Evolutionary conservation across 768 basidiomycete species (phyloP), one percentile per base, ranked within the genome.

Genomic region (Amanita thiersii): DNA sequence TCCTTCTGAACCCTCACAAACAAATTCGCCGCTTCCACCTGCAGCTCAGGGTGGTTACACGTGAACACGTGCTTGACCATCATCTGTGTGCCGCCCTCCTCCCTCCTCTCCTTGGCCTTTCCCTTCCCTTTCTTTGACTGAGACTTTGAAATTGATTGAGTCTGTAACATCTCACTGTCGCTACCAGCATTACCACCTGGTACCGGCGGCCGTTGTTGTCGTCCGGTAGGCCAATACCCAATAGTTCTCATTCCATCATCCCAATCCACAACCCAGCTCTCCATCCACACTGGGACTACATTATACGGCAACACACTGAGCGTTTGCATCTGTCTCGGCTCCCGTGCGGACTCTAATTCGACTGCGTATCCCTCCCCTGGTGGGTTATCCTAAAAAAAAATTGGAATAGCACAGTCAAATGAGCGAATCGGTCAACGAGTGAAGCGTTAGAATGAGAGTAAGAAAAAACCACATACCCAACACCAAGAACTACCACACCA

Each of bases 191-290:
- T 30, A 9, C 29, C 29, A 30, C 29, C 29, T 9, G 14, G 9
- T 9, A 30, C 29, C 29, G 9, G 9, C 9, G 29, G 9, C 9
- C 9, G 9, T 30, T 30, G 9, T 14, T 30, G 9, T 14, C 29
- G 29, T 30, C 9, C 9, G 9, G 21, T 29, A 12, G 37, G 37
- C 15, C 37, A 19, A 19, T 45, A 45, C 30, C 31, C 34, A 14
- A 45, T 19, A n/a, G 44, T 45, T 30, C 38, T 30, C 44, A 45
- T 45, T 29, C 44, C 44, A 33, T 45, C 44, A 18, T 39, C 37
- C 44, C 44, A 45, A 38, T 45, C 38, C 14, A 30, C 37, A n/a
- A 39, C 44, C 3, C 36, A 9, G 7, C 28, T 35, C 20, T 43
- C 42, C 24, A 43, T 25, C 17, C n/a, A 11, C 14, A 5, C 25